Percentiles rank a stretch among this genome's conserved stretches.
phyloP scores from a whole-genome alignment of 2,329 filamentous ascomycete species.

The Ophiosphaerella korrae region DNA sequence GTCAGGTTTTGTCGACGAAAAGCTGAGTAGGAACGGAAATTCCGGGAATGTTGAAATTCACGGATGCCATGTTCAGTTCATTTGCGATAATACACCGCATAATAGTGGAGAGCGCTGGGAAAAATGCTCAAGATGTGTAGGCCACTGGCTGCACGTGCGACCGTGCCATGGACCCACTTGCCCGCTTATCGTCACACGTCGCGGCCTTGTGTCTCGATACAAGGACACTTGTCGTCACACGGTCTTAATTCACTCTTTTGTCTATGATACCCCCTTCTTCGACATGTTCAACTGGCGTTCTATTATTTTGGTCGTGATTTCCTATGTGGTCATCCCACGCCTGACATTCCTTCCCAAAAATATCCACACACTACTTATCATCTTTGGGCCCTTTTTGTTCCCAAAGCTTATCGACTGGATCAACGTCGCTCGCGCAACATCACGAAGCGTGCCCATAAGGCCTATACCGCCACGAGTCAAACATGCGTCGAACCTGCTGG shows the following conservation, averaged over 20 bases:
- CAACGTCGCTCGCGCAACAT: constrained; percentile 56
- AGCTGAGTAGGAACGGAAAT: no score
- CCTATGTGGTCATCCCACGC: constrained; percentile 44
- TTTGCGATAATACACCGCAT: no score
- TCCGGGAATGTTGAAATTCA: no score
- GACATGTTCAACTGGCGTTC: constrained; percentile 43
- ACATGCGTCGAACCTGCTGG: constrained; percentile 66
- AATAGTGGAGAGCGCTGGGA: no score
- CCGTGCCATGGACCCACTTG: constrained; percentile 10
- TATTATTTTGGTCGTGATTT: constrained; percentile 37
- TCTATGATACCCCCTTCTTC: constrained; percentile 12
- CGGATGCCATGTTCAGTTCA: no score
- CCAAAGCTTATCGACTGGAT: constrained; percentile 70
- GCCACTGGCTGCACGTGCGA: constrained; percentile 9
- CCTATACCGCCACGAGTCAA: constrained; percentile 60
- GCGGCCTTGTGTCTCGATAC: constrained; percentile 5
- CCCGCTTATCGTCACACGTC: constrained; percentile 10
- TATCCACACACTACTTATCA: constrained; percentile 49
- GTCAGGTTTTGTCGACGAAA: no score
- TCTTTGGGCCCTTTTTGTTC: constrained; percentile 73
- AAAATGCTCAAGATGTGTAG: no score
- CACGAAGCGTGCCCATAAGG: constrained; percentile 56
- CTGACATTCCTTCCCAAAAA: constrained; percentile 43
- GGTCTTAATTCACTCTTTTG: not conserved
- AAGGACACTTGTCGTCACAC: constrained; percentile 17